Conservation (phyloP, 1,284 basidiomycete species). For the Leccinum subfulvum region DNA sequence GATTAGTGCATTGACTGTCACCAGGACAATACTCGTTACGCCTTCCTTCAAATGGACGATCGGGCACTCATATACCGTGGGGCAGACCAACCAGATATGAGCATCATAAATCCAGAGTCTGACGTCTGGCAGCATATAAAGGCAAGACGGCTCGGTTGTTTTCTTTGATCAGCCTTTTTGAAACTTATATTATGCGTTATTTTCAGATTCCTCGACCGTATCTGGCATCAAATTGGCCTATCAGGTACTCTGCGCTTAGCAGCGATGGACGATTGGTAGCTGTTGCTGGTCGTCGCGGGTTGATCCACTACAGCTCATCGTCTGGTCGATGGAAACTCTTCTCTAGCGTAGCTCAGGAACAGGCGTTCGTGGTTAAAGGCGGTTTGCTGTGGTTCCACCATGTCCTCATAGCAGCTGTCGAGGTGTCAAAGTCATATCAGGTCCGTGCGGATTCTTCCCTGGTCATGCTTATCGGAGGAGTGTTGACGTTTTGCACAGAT, state of each 20-base stretch:
- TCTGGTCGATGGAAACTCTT: conserved; percentile 97
- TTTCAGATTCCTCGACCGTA: conserved; percentile 84
- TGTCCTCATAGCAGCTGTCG: conserved; percentile 89
- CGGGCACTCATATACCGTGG: conserved; percentile 94
- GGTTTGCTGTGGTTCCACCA: conserved; percentile 98
- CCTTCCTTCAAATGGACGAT: conserved; percentile 94
- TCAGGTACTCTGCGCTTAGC: conserved; percentile 90
- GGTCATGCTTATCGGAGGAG: background rate
- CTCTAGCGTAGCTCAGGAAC: conserved; percentile 81
- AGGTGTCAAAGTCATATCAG: conserved; percentile 72
- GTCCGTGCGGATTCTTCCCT: conserved; percentile 40
- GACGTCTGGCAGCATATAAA: conserved; percentile 98
- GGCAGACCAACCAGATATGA: conserved; percentile 96
- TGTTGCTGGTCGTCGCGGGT: conserved; percentile 86
- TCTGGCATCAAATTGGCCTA: conserved; percentile 91
- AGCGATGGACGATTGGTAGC: conserved; percentile 91
- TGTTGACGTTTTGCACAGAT: conserved; percentile 44
- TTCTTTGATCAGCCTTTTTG: background rate
- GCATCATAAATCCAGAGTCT: conserved; percentile 97
- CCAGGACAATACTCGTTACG: conserved; percentile 91
- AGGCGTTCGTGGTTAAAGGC: conserved; percentile 85
- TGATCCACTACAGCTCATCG: conserved; percentile 91
- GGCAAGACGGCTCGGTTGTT: conserved; percentile 37
- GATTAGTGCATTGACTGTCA: conserved; percentile 9
- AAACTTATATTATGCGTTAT: background rate